A percentile compares a stretch with the other conserved stretches of the same genome.
Conservation (phyloP, 139 green algal genomes). For the Nannochloris sp. region DNA sequence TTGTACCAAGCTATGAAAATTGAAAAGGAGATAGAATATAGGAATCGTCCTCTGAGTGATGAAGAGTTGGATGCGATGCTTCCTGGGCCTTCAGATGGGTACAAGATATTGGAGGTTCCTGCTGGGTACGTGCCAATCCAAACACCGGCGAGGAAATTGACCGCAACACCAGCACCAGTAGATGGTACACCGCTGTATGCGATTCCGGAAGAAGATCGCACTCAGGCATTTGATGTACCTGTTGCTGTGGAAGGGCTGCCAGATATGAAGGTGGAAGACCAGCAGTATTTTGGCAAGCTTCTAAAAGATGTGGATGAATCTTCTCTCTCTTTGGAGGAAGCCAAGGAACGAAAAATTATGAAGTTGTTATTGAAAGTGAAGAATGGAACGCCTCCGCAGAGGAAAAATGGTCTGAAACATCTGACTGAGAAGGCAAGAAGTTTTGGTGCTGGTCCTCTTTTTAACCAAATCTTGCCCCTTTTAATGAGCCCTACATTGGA, state of each 20-base stretch:
- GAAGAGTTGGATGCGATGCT: conserved; percentile 95
- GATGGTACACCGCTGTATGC: conserved; percentile 76
- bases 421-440: conserved; percentile 96
- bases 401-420: conserved; percentile 90
- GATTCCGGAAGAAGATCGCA: conserved; percentile 56
- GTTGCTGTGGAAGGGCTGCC: conserved; percentile 74
- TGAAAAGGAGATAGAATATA: conserved; percentile 84
- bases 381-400: conserved; percentile 95
- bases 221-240: conserved; percentile 66
- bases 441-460: conserved; percentile 88
- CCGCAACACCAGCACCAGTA: conserved; percentile 82
- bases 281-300: conserved; percentile 92
- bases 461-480: conserved; percentile 98
- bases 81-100: conserved; percentile 73
- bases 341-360: conserved; percentile 97
- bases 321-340: conserved; percentile 82
- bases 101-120: conserved; percentile 73
- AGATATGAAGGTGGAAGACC: conserved; percentile 95
- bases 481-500: conserved; percentile 97
- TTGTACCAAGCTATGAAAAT: conserved; percentile 55
- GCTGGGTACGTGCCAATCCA: conserved; percentile 84
- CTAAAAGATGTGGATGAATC: conserved; percentile 79
- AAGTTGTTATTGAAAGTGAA: conserved; percentile 99
- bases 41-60: conserved; percentile 84
- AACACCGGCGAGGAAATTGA: conserved; percentile 87